Base-by-base conservation (phyloP, 31 red algal genomes). In the Asparagopsis taxiformis region DNA sequence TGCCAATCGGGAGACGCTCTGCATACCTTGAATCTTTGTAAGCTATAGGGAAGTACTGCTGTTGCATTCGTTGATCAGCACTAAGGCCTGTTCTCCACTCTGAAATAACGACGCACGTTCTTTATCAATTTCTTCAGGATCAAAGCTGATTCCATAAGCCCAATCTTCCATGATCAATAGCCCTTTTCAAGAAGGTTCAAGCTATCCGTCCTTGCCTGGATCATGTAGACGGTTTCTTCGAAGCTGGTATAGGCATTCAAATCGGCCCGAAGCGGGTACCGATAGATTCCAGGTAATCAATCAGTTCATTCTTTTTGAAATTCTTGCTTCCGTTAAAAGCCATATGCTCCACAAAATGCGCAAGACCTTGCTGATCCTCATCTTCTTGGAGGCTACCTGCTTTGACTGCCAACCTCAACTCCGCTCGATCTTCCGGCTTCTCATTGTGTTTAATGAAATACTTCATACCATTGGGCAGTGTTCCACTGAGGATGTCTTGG, bases 271-370 rank as follows among this genome's bases (percentile, higher is more conserved):
- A 67, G 15, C 62, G 9, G 10, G 33, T 48, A 23, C 62, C 62
- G 34, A 67, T 19, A 23, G 13, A 8, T 67, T 67, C 62, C 10
- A 67, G 26, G 33, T 19, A 36, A 11, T 46, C 13, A 16, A 67
- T 29, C 13, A 67, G 8, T 46, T 67, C 62, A 11, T 36, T n/a
- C 7, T 23, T 23, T 46, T 36, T 16, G 33, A 67, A 67, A 19
- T 46, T 9, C 34, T 36, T 23, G 25, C 15, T 48, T 36, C 62
- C 62, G 33, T 67, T 67, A 46, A 67, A 67, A 9, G 22, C 15
- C 62, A 67, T 67, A 23, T 67, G 62, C 22, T 67, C 62, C 15
- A 67, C 9, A 46, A 67, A 67, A 23, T 67, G 62, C 25, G 62
- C 62, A 11, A 67, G 13, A 11, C 62, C 62, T 48, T n/a, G 31